Evolutionary conservation across 2,329 filamentous ascomycete species (phyloP).

Genomic region (Chrysoporthe puriensis): DNA sequence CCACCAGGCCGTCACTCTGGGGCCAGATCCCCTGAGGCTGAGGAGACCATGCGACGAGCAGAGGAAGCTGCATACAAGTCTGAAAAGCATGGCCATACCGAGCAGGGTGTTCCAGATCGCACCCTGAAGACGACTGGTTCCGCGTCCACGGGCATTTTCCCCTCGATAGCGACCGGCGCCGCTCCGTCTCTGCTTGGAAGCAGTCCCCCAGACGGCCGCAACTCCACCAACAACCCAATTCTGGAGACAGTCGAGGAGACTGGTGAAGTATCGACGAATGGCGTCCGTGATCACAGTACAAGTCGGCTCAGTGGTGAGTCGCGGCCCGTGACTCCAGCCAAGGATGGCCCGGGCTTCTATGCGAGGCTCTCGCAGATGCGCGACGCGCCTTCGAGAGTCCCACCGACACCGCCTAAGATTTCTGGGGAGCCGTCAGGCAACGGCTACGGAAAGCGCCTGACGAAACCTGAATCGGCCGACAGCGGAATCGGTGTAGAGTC

Average conservation of each 20-base stretch:
- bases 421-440: constrained; percentile 22
- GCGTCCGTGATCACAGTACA: constrained; percentile 58
- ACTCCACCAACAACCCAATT: constrained; percentile 56
- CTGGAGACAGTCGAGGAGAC: constrained; percentile 90
- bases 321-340: constrained; percentile 49
- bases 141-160: constrained; percentile 30
- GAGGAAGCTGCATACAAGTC: constrained; percentile 43
- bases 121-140: constrained; percentile 49
- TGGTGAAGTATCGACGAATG: constrained; percentile 73
- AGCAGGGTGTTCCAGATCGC: constrained; percentile 63
- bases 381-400: constrained; percentile 31
- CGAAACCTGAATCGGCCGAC: constrained; percentile 53
- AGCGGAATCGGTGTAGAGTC: constrained; percentile 48
- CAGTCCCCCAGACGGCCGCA: constrained; percentile 38
- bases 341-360: constrained; percentile 41
- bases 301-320: constrained; percentile 40
- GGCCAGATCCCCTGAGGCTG: constrained; percentile 42
- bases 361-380: constrained; percentile 35
- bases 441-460: constrained; percentile 27
- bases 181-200: constrained; percentile 25
- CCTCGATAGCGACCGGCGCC: constrained; percentile 29
- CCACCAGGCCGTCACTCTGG: constrained; percentile 40
- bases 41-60: constrained; percentile 47
- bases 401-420: constrained; percentile 54
- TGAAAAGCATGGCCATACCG: constrained; percentile 39